A percentile compares a stretch with the other conserved stretches of the same genome.
Conservation (phyloP, 176 grass and related monocot species). For the bread wheat (Triticum aestivum) region DNA sequence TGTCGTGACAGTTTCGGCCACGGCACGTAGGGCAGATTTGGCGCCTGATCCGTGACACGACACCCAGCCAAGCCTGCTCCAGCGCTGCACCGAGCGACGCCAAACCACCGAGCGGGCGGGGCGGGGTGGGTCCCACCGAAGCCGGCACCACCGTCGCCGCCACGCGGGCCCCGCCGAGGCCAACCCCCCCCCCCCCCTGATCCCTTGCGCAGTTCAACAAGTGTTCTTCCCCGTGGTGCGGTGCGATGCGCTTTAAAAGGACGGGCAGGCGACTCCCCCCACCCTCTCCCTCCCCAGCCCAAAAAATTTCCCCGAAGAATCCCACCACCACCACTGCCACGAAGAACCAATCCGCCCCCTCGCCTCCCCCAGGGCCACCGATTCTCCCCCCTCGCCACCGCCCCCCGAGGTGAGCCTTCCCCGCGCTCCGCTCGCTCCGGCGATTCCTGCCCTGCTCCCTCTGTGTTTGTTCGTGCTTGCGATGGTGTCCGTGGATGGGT, state of each 20-base stretch:
- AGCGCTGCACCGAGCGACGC: neutral
- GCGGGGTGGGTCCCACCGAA: neutral
- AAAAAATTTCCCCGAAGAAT: neutral
- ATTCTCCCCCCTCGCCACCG: too few relatives aligned
- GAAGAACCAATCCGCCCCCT: neutral
- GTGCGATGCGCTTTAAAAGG: constrained; percentile 43
- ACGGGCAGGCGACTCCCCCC: neutral
- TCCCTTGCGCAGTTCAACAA: constrained; percentile 1
- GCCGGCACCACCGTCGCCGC: neutral
- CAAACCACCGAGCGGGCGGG: too few relatives aligned
- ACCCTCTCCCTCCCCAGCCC: neutral
- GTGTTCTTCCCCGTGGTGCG: neutral
- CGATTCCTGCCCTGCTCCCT: neutral
- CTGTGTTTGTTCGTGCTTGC: neutral
- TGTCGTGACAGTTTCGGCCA: too few relatives aligned
- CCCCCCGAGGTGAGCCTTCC: constrained; percentile 34
- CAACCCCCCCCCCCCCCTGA: neutral
- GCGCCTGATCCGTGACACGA: too few relatives aligned
- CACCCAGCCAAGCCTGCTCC: too few relatives aligned
- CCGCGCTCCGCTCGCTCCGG: neutral
- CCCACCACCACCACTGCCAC: neutral
- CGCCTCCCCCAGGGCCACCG: neutral
- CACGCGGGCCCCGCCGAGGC: neutral
- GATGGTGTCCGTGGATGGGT: neutral
- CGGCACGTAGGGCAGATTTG: too few relatives aligned